A percentile compares a stretch with the other conserved stretches of the same genome.
phyloP scores from a whole-genome alignment of 352 stramenopile species.

The Phytopythium helicoides region DNA sequence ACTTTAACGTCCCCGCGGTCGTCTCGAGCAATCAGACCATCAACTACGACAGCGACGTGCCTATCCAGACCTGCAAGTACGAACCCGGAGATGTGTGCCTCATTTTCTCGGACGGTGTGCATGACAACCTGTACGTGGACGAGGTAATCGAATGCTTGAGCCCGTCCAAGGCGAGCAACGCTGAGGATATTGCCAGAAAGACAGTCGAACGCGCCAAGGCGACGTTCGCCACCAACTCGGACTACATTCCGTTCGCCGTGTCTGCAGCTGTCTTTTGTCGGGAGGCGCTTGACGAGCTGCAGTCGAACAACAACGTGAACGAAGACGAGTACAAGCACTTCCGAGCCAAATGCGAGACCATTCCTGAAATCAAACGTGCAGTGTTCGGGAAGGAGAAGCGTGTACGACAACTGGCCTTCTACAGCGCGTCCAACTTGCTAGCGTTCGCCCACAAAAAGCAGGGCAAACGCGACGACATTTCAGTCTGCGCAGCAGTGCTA shows the following conservation, averaged over 20 bases:
- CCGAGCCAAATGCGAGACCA: conserved; percentile 61
- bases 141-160: conserved; percentile 68
- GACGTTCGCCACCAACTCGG: conserved; percentile 57
- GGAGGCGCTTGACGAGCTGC: conserved; percentile 76
- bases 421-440: conserved; percentile 86
- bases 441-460: conserved; percentile 87
- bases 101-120: conserved; percentile 84
- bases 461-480: conserved; percentile 86
- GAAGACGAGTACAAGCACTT: conserved; percentile 71
- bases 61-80: conserved; percentile 74
- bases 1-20: conserved; percentile 88
- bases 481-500: conserved; percentile 81
- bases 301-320: conserved; percentile 58
- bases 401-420: conserved; percentile 84
- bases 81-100: conserved; percentile 77
- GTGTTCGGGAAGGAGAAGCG: conserved; percentile 82
- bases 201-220: conserved; percentile 65
- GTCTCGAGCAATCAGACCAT: conserved; percentile 85
- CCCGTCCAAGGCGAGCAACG: conserved; percentile 36
- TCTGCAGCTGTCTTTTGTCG: conserved; percentile 79
- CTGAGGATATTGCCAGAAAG: conserved; percentile 74
- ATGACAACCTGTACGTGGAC: conserved; percentile 87
- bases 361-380: conserved; percentile 61
- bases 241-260: conserved; percentile 86
- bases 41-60: conserved; percentile 70